Evolutionary conservation across 1,139 yeast species (phyloP), one percentile per base, ranked within the genome.

Genomic region (Yamadazyma trypodendri): DNA sequence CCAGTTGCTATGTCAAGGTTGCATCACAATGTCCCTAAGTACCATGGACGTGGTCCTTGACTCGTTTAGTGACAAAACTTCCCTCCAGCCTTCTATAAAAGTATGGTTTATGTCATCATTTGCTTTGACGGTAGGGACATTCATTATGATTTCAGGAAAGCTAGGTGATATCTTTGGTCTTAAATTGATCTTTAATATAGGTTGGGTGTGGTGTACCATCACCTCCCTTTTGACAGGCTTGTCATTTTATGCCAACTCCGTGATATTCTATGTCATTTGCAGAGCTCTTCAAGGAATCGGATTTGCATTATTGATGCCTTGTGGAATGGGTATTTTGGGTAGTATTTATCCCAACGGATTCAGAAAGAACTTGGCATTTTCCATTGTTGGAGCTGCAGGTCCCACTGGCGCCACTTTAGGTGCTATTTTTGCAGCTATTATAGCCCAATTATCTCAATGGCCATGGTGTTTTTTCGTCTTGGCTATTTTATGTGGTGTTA

Each of bases 81-180:
- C 20, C 9, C 10, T 16, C 11, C 32, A 36, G 2, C 34, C 50
- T n/a, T 48, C 66, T 2, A 50, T 54, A 18, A 54, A 69, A 42
- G 68, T 74, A 2, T 77, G 83, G 83, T 69, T 75, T 37, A 68
- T 75, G 75, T 79, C 80, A 3, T 70, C 81, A 0, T 76, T 72
- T 48, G 78, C 82, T 0, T 54, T 77, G 36, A 74, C 79, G 0
- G 69, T 77, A 11, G 81, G 82, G 9, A 76, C 86, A 0, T 77
- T 81, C 42, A 80, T 81, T 39, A 56, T 81, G 24, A 60, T 75
- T 3, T 72, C 81, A 1, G 88, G 88, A 9, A 68, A 81, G 34
- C 50, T 80, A 31, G 83, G 82, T 21, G 83, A 77, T 46, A 56
- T 76, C 8, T 75, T 69, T 44, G 83, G 82, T 0, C 55, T 76